phyloP scores from a whole-genome alignment of 1,139 yeast genomes.

The Candida buenavistaensis region DNA sequence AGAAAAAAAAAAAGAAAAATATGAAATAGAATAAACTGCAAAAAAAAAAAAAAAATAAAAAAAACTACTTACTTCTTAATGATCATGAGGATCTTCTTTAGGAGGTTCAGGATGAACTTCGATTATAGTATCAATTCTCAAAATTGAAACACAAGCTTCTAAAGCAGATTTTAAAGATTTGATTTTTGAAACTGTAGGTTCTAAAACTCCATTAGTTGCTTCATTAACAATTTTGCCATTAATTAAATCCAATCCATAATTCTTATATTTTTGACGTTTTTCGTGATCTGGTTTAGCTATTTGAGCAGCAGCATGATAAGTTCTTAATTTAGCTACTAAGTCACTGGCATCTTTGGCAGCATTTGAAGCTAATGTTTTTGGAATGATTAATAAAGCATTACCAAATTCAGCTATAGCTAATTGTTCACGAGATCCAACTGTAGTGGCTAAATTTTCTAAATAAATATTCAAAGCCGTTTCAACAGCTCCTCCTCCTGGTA shows the following conservation, averaged over 20 bases:
- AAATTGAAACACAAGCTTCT: conserved; percentile 96
- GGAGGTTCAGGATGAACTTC: conserved; percentile 96
- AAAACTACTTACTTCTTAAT: conserved; percentile 25
- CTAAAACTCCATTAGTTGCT: conserved; percentile 81
- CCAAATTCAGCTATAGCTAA: conserved; percentile 98
- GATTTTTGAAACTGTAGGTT: conserved; percentile 91
- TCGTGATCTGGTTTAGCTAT: conserved; percentile 76
- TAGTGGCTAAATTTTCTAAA: conserved; percentile 95
- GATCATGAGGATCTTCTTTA: conserved; percentile 83
- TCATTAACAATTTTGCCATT: conserved; percentile 92
- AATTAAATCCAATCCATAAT: conserved; percentile 89
- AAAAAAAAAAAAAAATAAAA: no score
- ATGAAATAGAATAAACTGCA: no score
- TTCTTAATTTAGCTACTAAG: conserved; percentile 89
- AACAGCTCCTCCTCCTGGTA: conserved; percentile 99
- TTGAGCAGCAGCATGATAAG: conserved; percentile 96
- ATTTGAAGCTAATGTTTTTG: conserved; percentile 94
- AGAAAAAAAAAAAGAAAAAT: no score
- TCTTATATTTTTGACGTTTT: conserved; percentile 82
- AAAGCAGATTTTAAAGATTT: conserved; percentile 92
- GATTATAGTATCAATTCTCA: conserved; percentile 98
- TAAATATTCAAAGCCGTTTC: conserved; percentile 94
- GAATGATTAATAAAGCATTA: conserved; percentile 81
- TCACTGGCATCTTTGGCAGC: conserved; percentile 98
- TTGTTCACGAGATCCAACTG: conserved; percentile 97